These are phyloP conservation scores for Tremella mesenterica DNA, from an alignment of 768 basidiomycete species.

Conservation along the genomic window DNA sequence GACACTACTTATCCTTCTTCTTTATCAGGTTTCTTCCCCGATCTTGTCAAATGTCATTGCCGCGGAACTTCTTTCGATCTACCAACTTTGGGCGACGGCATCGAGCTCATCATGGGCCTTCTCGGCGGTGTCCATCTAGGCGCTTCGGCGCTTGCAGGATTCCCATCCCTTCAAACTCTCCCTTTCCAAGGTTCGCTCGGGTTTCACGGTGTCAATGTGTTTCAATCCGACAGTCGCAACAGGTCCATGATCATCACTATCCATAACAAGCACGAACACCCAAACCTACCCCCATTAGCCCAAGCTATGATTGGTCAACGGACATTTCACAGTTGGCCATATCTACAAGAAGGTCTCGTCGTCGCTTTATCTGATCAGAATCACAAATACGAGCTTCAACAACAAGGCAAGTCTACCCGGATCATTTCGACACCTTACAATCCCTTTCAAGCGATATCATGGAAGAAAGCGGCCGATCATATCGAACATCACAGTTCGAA, in stretches of 20 bases:
- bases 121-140: slow-evolving; percentile 83
- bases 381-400: slow-evolving; percentile 65
- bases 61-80: slow-evolving; percentile 74
- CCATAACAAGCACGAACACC: slow-evolving; percentile 61
- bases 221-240: slow-evolving; percentile 79
- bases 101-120: slow-evolving; percentile 77
- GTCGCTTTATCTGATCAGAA: slow-evolving; percentile 74
- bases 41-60: slow-evolving; percentile 70
- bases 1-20: slow-evolving; percentile 78
- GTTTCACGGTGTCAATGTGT: slow-evolving; percentile 84
- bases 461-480: slow-evolving; percentile 71
- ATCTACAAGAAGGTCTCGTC: slow-evolving; percentile 83
- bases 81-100: slow-evolving; percentile 66
- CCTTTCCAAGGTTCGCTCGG: slow-evolving; percentile 68
- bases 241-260: slow-evolving; percentile 89
- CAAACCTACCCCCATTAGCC: slow-evolving; percentile 66
- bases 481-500: slow-evolving; percentile 83
- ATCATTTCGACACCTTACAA: slow-evolving; percentile 64
- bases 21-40: slow-evolving; percentile 87
- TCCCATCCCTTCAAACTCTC: slow-evolving; percentile 87
- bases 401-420: slow-evolving; percentile 40
- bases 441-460: slow-evolving; percentile 58
- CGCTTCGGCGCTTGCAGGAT: slow-evolving; percentile 77
- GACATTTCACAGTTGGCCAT: slow-evolving; percentile 83
- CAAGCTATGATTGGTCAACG: slow-evolving; percentile 64